phyloP scores from a whole-genome alignment of 352 stramenopile species.

The Globisporangium sylvaticum region DNA sequence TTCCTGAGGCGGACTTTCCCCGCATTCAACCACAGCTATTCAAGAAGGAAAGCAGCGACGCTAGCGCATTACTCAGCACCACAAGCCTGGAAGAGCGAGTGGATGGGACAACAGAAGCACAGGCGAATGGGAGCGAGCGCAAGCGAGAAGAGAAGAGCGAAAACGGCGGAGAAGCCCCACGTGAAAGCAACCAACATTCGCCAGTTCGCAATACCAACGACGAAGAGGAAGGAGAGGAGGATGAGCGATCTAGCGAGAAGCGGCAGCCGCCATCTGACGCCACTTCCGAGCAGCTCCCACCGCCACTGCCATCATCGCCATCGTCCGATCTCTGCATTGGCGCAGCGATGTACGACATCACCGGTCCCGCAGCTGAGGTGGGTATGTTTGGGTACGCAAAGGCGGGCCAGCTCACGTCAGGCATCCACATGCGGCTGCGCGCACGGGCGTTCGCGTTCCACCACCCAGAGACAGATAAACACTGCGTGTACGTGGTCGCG shows the following conservation, averaged over 20 bases:
- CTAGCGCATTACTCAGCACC: background rate
- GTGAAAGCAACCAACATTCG: background rate
- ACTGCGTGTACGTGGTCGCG: constrained; percentile 83
- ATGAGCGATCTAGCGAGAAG: background rate
- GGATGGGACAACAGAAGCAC: background rate
- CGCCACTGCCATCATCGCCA: background rate
- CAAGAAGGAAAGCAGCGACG: background rate
- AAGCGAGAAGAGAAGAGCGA: background rate
- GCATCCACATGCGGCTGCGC: constrained; percentile 85
- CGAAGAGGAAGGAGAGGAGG: background rate
- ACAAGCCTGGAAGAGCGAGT: background rate
- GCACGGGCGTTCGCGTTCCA: constrained; percentile 80
- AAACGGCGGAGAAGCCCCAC: background rate
- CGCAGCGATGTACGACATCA: constrained; percentile 84
- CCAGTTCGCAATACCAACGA: background rate
- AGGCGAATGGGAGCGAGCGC: background rate
- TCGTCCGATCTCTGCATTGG: constrained; percentile 47
- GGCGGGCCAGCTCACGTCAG: constrained; percentile 61
- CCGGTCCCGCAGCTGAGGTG: constrained; percentile 70
- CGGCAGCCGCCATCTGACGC: background rate
- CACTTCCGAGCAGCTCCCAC: background rate
- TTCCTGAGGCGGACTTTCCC: background rate
- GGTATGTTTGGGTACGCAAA: constrained; percentile 90
- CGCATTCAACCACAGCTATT: background rate
- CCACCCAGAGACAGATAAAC: constrained; percentile 23